These are phyloP conservation scores for Kwoniella europaea DNA, from an alignment of 768 basidiomycete species.

Conservation along the genomic window DNA sequence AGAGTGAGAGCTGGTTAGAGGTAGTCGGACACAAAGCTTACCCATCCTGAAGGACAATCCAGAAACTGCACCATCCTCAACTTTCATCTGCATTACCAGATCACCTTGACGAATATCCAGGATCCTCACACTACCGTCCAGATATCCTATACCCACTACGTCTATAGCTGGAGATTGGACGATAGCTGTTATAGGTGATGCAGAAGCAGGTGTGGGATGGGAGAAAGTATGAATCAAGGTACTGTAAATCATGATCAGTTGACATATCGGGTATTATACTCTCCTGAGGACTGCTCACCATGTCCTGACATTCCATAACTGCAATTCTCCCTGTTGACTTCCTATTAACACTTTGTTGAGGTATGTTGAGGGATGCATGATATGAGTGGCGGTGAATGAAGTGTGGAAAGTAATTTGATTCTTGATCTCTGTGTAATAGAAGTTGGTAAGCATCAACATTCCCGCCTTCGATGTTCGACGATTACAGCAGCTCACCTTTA, in stretches of 20 bases:
- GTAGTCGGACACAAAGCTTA: conserved; percentile 57
- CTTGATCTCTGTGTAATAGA: conserved; percentile 63
- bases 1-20: not conserved
- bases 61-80: conserved; percentile 81
- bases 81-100: conserved; percentile 81
- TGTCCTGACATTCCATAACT: conserved; percentile 92
- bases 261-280: conserved; percentile 4
- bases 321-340: conserved; percentile 77
- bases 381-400: conserved; percentile 79
- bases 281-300: conserved; percentile 66
- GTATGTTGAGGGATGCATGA: conserved; percentile 94
- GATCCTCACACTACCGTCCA: conserved; percentile 82
- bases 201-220: conserved; percentile 61
- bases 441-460: too few relatives aligned
- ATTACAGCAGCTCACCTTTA: conserved; percentile 62
- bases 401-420: conserved; percentile 77
- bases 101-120: conserved; percentile 92
- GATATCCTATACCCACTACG: conserved; percentile 89
- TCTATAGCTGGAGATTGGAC: conserved; percentile 95
- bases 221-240: conserved; percentile 81
- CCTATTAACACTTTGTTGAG: conserved; percentile 91
- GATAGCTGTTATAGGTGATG: conserved; percentile 72
- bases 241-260: conserved; percentile 59
- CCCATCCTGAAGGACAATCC: conserved; percentile 85
- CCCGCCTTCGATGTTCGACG: too few relatives aligned